Percentiles rank a stretch among this genome's conserved stretches.
These are phyloP conservation scores for Corymbia citriodora DNA, from an alignment of 441 rosid genomes.

Conservation along the genomic window DNA sequence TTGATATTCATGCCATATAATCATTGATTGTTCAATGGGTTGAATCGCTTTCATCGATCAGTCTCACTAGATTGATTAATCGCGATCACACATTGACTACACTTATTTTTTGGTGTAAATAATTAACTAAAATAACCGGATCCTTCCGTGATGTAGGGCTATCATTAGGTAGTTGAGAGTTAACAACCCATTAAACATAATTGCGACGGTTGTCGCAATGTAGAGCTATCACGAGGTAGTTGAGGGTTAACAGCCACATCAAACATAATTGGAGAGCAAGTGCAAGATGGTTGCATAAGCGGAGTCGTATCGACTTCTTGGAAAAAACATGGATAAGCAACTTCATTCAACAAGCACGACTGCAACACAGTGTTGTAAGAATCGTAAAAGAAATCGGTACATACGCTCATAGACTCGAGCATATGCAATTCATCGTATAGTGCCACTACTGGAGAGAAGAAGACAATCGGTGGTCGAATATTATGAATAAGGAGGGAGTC, in stretches of 20 bases:
- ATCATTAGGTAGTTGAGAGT: too few relatives aligned
- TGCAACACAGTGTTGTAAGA: background rate
- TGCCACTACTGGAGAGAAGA: background rate
- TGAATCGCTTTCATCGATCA: background rate
- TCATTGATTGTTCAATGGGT: background rate
- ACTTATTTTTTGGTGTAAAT: background rate
- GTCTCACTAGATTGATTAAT: background rate
- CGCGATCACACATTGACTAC: background rate
- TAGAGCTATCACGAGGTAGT: too few relatives aligned
- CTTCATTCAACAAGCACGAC: background rate
- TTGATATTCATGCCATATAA: background rate
- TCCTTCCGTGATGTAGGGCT: background rate
- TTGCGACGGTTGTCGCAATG: too few relatives aligned
- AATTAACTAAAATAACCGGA: background rate
- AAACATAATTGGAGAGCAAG: too few relatives aligned
- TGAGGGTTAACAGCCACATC: too few relatives aligned
- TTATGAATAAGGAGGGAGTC: background rate
- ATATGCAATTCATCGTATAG: background rate
- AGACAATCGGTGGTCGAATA: background rate
- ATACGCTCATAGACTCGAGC: background rate
- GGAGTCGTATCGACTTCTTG: background rate
- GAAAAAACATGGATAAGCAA: background rate
- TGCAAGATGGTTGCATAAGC: too few relatives aligned
- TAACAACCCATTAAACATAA: too few relatives aligned
- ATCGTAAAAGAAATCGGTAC: background rate